Percentiles rank a stretch among this genome's conserved stretches.
phyloP scores from a whole-genome alignment of 768 basidiomycete species.

The Flagelloscypha sp. region DNA sequence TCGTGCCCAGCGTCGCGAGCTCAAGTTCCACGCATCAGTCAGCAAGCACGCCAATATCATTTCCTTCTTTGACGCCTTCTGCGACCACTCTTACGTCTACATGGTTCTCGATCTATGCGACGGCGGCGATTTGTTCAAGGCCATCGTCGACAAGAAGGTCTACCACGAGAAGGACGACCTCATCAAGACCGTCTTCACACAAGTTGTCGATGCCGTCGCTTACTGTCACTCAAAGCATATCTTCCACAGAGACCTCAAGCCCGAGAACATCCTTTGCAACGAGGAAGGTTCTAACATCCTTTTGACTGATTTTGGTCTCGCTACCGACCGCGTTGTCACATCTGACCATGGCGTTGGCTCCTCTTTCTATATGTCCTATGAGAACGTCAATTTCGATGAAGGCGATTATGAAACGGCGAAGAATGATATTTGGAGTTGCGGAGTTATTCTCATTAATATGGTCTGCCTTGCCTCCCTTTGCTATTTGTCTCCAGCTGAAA shows the following conservation, averaged over 20 bases:
- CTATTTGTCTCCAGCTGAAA: too few species aligned
- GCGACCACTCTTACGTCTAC: conserved; percentile 39
- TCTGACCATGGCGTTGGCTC: conserved; percentile 27
- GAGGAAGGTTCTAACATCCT: conserved; percentile 30
- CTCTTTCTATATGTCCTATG: conserved; percentile 30
- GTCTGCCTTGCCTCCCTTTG: too few species aligned
- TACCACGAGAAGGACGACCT: conserved; percentile 38
- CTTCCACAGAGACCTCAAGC: conserved; percentile 57
- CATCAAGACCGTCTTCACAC: conserved; percentile 41
- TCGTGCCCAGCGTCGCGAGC: conserved; percentile 42
- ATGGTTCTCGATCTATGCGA: conserved; percentile 30
- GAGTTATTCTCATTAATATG: conserved; percentile 78
- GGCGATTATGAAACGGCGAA: conserved; percentile 21
- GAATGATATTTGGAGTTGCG: conserved; percentile 72
- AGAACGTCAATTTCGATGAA: too few species aligned
- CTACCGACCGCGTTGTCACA: conserved; percentile 19
- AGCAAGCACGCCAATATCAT: conserved; percentile 34
- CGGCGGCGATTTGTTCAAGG: conserved; percentile 39
- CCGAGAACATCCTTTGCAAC: conserved; percentile 44
- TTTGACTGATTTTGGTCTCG: conserved; percentile 51
- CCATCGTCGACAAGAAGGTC: conserved; percentile 29
- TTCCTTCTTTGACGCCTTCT: conserved; percentile 40
- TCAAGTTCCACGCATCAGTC: conserved; percentile 25
- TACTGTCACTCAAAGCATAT: conserved; percentile 46
- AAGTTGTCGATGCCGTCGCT: conserved; percentile 47